phyloP scores from a whole-genome alignment of 2,329 filamentous ascomycete genomes.

The Lachnellula suecica region DNA sequence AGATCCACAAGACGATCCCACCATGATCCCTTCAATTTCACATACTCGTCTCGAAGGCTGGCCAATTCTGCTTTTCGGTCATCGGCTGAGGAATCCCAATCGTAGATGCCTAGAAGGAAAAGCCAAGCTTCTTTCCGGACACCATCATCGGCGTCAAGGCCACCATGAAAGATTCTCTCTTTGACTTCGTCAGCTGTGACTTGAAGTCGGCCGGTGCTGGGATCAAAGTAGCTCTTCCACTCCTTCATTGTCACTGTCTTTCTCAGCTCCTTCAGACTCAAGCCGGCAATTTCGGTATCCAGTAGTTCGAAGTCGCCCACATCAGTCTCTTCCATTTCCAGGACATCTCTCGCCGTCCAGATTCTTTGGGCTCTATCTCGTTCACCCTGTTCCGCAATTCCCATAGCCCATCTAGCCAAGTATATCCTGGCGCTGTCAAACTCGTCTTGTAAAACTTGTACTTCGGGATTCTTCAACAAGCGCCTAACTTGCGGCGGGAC shows the following conservation, averaged over 20 bases:
- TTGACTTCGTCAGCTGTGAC: conserved; percentile 91
- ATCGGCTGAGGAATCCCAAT: conserved; percentile 87
- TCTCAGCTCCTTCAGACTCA: conserved; percentile 75
- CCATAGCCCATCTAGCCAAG: conserved; percentile 96
- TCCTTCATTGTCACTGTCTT: conserved; percentile 78
- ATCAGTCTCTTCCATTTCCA: conserved; percentile 91
- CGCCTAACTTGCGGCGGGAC: conserved; percentile 85
- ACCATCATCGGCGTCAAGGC: conserved; percentile 82
- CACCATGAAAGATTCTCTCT: conserved; percentile 95
- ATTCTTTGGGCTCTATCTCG: conserved; percentile 80
- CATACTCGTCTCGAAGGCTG: conserved; percentile 87
- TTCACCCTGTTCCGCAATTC: conserved; percentile 95
- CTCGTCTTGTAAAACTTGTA: conserved; percentile 93
- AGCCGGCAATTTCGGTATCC: conserved; percentile 70
- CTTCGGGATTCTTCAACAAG: conserved; percentile 85
- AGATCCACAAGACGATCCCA: conserved; percentile 92
- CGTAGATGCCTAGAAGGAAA: conserved; percentile 86
- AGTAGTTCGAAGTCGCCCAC: conserved; percentile 96
- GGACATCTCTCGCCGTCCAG: conserved; percentile 89
- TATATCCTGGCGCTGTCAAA: conserved; percentile 96
- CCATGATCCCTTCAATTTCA: conserved; percentile 90
- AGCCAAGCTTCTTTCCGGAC: conserved; percentile 97
- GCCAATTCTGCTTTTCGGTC: conserved; percentile 83
- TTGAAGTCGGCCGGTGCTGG: conserved; percentile 68
- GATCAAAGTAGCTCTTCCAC: conserved; percentile 90